A percentile compares a stretch with the other conserved stretches of the same genome.
Conservation (phyloP, 768 basidiomycete species). For the Pulveroboletus ravenelii region DNA sequence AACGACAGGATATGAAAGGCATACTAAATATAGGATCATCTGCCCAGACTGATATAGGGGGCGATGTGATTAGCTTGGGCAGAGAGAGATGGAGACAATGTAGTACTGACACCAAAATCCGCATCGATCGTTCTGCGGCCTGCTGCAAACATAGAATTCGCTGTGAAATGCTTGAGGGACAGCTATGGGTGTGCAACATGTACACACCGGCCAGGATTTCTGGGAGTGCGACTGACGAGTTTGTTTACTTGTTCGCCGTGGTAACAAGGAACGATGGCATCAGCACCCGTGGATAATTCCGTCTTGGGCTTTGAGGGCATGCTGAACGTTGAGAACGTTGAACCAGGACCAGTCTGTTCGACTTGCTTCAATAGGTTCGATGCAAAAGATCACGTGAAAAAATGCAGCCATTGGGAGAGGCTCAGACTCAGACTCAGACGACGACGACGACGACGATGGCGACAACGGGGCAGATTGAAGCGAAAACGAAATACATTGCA, state of each 20-base stretch:
- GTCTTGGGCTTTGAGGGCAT: too few species aligned
- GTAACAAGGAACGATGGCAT: slow-evolving; percentile 34
- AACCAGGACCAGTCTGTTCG: too few species aligned
- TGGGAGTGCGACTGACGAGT: slow-evolving; percentile 26
- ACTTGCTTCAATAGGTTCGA: too few species aligned
- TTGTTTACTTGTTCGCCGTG: slow-evolving; percentile 25
- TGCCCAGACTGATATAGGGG: slow-evolving; percentile 28
- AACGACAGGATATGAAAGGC: neutral
- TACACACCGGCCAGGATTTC: slow-evolving; percentile 36
- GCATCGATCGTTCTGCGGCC: slow-evolving; percentile 6
- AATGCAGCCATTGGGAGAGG: neutral
- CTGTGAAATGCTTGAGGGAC: slow-evolving; percentile 1
- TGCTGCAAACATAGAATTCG: slow-evolving; percentile 38
- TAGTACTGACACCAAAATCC: slow-evolving; percentile 35
- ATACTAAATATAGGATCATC: slow-evolving; percentile 23
- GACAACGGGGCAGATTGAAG: slow-evolving; percentile 30
- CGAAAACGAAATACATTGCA: slow-evolving; percentile 46
- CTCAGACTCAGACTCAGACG: neutral
- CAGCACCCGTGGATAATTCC: slow-evolving; percentile 18
- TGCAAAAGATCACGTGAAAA: slow-evolving; percentile 18
- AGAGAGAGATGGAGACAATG: neutral
- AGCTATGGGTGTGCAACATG: neutral
- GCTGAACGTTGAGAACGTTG: too few species aligned
- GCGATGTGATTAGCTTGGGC: neutral
- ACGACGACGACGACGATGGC: slow-evolving; percentile 4